Conservation (phyloP, 2,329 filamentous ascomycete species). For the Ophiognomonia clavigignenti-juglandacearum region DNA sequence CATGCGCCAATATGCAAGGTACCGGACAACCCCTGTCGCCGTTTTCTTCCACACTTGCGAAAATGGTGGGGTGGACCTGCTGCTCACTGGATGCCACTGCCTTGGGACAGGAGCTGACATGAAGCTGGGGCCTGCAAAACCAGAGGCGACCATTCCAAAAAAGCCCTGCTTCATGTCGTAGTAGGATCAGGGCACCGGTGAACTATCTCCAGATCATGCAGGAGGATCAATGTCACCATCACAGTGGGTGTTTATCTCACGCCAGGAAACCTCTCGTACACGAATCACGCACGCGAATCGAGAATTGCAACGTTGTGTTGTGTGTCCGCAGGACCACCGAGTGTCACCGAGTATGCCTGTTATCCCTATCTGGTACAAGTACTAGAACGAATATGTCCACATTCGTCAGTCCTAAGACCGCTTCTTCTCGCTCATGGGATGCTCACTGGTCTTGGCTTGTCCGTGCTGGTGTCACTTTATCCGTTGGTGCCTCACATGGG, state of each 20-base stretch:
- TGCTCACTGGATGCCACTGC: no score
- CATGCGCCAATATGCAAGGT: conserved; percentile 8
- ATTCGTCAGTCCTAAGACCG: no score
- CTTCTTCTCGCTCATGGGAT: no score
- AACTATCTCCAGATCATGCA: background rate
- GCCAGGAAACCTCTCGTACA: no score
- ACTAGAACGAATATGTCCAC: background rate
- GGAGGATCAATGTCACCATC: background rate
- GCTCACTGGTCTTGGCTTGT: no score
- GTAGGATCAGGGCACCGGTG: no score
- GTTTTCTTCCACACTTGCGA: background rate
- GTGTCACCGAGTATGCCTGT: background rate
- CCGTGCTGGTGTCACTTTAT: no score
- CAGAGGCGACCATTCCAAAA: background rate
- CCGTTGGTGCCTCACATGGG: no score
- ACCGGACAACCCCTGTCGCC: conserved; percentile 1
- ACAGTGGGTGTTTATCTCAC: no score
- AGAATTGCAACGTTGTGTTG: background rate
- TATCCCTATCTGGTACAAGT: background rate
- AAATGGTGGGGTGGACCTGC: conserved; percentile 3
- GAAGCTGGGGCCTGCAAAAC: background rate
- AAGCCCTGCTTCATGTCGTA: background rate
- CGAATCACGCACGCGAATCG: background rate
- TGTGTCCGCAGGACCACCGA: background rate
- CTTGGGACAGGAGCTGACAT: background rate